phyloP scores from a whole-genome alignment of 2,329 filamentous ascomycete genomes.

The Curvularia eragrostidis region DNA sequence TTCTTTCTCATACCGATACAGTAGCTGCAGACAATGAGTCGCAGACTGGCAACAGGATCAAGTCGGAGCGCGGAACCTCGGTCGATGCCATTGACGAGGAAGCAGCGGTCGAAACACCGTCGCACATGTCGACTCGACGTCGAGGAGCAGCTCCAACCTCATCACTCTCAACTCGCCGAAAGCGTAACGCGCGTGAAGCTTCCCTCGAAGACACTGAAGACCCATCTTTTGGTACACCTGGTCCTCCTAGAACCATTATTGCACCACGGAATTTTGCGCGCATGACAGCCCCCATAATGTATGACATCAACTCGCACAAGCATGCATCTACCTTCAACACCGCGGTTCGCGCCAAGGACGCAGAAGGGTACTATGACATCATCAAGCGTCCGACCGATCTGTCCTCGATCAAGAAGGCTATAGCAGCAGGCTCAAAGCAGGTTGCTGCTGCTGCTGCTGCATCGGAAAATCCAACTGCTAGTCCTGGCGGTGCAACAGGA shows the following conservation, averaged over 20 bases:
- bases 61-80: slow-evolving; percentile 57
- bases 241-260: slow-evolving; percentile 45
- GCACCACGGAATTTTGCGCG: slow-evolving; percentile 58
- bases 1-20: slow-evolving; percentile 55
- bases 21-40: slow-evolving; percentile 51
- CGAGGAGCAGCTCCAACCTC: slow-evolving; percentile 29
- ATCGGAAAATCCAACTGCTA: slow-evolving; percentile 63
- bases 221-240: slow-evolving; percentile 32
- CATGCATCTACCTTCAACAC: slow-evolving; percentile 59
- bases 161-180: slow-evolving; percentile 51
- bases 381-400: slow-evolving; percentile 61
- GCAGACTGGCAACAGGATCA: slow-evolving; percentile 50
- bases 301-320: slow-evolving; percentile 60
- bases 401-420: slow-evolving; percentile 58
- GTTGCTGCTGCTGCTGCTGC: slow-evolving; percentile 57
- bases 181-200: slow-evolving; percentile 47
- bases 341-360: slow-evolving; percentile 58
- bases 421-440: slow-evolving; percentile 62
- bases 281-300: slow-evolving; percentile 57
- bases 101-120: slow-evolving; percentile 31
- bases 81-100: slow-evolving; percentile 52
- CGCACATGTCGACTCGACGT: slow-evolving; percentile 42
- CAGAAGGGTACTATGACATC: slow-evolving; percentile 60
- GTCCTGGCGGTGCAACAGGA: slow-evolving; percentile 63
- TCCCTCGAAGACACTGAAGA: slow-evolving; percentile 44